phyloP scores from a whole-genome alignment of 2,329 filamentous ascomycete genomes.

The Scytalidium sp. region DNA sequence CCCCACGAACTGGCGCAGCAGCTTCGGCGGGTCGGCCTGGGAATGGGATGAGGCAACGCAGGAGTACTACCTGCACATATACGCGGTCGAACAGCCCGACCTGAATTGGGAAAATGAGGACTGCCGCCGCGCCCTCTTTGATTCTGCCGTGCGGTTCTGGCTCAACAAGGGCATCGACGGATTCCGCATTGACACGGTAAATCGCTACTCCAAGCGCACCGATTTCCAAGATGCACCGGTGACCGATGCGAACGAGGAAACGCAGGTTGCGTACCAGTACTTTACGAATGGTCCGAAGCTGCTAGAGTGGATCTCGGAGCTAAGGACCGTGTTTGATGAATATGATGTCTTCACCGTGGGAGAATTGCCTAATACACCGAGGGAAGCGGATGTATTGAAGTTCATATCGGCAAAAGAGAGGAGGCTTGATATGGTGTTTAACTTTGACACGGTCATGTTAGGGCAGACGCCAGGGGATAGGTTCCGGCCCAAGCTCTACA shows the following conservation, averaged over 20 bases:
- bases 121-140: conserved; percentile 65
- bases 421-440: conserved; percentile 71
- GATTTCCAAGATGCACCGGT: conserved; percentile 51
- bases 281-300: conserved; percentile 59
- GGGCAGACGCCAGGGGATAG: conserved; percentile 43
- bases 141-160: conserved; percentile 68
- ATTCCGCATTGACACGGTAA: conserved; percentile 67
- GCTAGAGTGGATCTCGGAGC: conserved; percentile 45
- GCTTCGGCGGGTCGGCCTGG: conserved; percentile 48
- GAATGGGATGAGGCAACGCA: conserved; percentile 47
- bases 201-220: conserved; percentile 61
- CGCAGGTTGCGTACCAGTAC: conserved; percentile 36
- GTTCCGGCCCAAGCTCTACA: conserved; percentile 39
- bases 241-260: conserved; percentile 36
- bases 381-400: conserved; percentile 42
- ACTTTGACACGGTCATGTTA: conserved; percentile 60
- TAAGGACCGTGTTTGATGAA: conserved; percentile 42
- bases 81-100: conserved; percentile 68
- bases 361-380: conserved; percentile 43
- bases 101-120: conserved; percentile 72
- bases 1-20: conserved; percentile 42
- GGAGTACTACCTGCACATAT: conserved; percentile 59
- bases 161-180: conserved; percentile 56
- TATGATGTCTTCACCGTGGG: conserved; percentile 52
- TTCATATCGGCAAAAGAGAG: conserved; percentile 53